Base-by-base conservation (phyloP, 495 filamentous ascomycete genomes). In the Aspergillus indologenus region DNA sequence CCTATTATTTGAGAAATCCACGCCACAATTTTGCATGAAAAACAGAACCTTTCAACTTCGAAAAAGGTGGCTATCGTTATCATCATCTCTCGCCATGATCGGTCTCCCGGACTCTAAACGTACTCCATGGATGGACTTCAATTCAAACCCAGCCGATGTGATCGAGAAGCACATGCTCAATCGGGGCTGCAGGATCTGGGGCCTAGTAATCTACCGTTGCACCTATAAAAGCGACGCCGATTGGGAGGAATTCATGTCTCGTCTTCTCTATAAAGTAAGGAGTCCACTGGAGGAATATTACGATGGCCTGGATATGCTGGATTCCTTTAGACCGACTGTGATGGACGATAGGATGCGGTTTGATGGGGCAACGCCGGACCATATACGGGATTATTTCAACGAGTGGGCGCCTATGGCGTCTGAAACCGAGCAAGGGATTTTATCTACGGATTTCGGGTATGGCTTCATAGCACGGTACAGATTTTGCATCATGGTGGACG, bases 191-290 rank as follows among this genome's bases (percentile, higher is more conserved):
- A 47, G 53, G 47, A 64, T 52, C 29, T 74, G 67, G 68, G 69
- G 67, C 24, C 62, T 71, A 49, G 65, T 72, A 18, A 64, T 72
- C 58, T 72, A 69, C 47, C 65, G 70, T 42, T 70, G 66, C 59
- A 73, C 68, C 24, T 75, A 75, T 51, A 26, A 64, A 34, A 68
- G 59, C 24, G 51, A 71, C 53, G 51, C 59, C 45, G 66, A 68
- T 48, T 74, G 66, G 71, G 56, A 63, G 43, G 58, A 63, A 22
- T 71, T 68, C 31, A 59, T 73, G 47, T 49, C 48, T n/a, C 62
- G 56, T 45, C 42, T 66, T 11, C 34, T 54, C 49, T 31, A 51
- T 26, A 46, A 54, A 12, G 64, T 69, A 20, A 19, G 34, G 21
- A 24, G 61, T 9, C 46, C 22, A 12, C 61, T 74, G 21, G n/a